phyloP scores from a whole-genome alignment of 148 eudicot genomes.

The Rhododendron kiyosumense region DNA sequence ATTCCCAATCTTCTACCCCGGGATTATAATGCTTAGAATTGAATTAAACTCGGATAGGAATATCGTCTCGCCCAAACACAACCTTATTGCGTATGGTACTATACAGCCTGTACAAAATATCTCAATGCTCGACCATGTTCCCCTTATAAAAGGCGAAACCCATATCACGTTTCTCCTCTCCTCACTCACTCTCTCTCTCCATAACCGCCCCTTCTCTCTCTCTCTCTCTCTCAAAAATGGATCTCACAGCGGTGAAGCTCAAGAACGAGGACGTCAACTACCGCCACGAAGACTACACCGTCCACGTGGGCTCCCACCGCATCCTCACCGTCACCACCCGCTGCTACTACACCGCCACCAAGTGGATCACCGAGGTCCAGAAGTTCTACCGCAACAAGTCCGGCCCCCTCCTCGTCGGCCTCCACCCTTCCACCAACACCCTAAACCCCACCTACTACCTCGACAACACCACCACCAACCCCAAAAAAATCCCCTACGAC shows the following conservation, averaged over 20 bases:
- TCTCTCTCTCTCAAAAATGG: neutral
- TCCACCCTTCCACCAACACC: neutral
- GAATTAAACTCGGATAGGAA: too few species aligned
- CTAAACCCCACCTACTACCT: neutral
- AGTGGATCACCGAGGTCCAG: neutral
- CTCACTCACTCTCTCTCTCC: neutral
- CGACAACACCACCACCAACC: neutral
- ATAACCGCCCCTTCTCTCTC: neutral
- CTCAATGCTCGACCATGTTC: neutral
- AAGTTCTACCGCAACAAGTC: neutral
- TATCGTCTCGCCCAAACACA: too few species aligned
- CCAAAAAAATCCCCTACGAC: neutral
- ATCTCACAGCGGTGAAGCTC: neutral
- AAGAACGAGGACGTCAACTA: neutral
- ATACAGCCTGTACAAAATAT: too few species aligned
- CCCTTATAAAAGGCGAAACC: neutral
- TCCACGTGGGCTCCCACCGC: neutral
- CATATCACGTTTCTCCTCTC: neutral
- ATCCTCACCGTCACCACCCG: constrained; percentile 1
- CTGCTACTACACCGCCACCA: neutral
- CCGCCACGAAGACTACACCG: neutral
- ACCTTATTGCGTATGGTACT: too few species aligned
- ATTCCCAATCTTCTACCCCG: too few species aligned
- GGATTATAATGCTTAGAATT: too few species aligned
- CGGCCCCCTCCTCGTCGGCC: constrained; percentile 1